These are phyloP conservation scores for Trichophyton verrucosum DNA, from an alignment of 2,329 filamentous ascomycete genomes.

Conservation along the genomic window DNA sequence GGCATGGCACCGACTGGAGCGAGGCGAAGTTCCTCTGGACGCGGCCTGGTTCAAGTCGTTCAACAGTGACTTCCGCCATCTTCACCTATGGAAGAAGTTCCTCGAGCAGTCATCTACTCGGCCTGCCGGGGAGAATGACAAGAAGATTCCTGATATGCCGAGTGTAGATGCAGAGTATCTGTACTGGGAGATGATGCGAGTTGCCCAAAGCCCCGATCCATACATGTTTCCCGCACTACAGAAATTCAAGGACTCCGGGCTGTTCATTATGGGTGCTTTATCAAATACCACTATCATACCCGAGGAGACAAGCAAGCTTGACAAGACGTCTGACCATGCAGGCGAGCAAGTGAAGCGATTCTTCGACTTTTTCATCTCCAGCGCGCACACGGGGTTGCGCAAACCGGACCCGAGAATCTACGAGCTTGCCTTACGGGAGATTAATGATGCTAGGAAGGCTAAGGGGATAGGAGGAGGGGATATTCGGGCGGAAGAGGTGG, in stretches of 20 bases:
- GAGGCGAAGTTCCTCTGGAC: constrained; percentile 67
- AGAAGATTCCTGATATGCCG: constrained; percentile 44
- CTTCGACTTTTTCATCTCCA: constrained; percentile 83
- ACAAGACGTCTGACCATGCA: constrained; percentile 15
- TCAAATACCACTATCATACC: constrained; percentile 89
- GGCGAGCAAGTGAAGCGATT: constrained; percentile 48
- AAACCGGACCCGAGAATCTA: constrained; percentile 84
- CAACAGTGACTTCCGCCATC: constrained; percentile 56
- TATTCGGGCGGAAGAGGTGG: constrained; percentile 53
- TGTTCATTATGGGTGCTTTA: constrained; percentile 65
- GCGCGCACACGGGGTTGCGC: constrained; percentile 71
- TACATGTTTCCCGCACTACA: constrained; percentile 77
- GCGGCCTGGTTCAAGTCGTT: constrained; percentile 64
- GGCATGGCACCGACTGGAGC: constrained; percentile 79
- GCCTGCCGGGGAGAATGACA: constrained; percentile 9
- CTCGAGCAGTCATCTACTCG: constrained; percentile 19
- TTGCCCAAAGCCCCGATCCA: constrained; percentile 59
- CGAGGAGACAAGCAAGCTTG: constrained; percentile 36
- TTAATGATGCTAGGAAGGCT: constrained; percentile 50
- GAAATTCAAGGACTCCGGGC: constrained; percentile 50
- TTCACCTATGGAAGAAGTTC: constrained; percentile 56
- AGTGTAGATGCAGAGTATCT: constrained; percentile 63
- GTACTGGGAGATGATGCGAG: constrained; percentile 84
- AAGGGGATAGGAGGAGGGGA: constrained; percentile 39
- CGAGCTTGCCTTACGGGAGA: constrained; percentile 52